phyloP scores from a whole-genome alignment of 805 yeast genomes.

The Wickerhamiella slavikovae region DNA sequence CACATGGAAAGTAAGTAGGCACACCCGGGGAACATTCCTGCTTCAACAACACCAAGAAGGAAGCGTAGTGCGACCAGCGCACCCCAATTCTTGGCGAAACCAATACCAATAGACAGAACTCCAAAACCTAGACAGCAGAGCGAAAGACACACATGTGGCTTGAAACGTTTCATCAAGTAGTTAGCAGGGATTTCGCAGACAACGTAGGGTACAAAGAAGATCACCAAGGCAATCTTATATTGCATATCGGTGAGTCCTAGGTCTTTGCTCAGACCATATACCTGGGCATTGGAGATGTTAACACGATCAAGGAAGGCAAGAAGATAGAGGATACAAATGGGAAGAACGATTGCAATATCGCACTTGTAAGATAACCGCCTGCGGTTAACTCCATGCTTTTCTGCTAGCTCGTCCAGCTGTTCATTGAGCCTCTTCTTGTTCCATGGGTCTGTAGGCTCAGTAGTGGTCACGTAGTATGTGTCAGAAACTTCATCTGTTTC shows the following conservation, averaged over 20 bases:
- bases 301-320: slow-evolving; percentile 66
- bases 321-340: slow-evolving; percentile 56
- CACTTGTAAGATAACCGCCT: slow-evolving; percentile 38
- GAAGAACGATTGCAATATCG: slow-evolving; percentile 51
- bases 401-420: slow-evolving; percentile 19
- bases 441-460: no score
- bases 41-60: slow-evolving; percentile 45
- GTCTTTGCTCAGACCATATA: slow-evolving; percentile 43
- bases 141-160: slow-evolving; percentile 47
- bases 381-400: slow-evolving; percentile 30
- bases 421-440: no score
- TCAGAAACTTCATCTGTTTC: no score
- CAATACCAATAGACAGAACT: slow-evolving; percentile 41
- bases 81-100: slow-evolving; percentile 37
- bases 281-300: slow-evolving; percentile 61
- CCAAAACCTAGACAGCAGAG: slow-evolving; percentile 43
- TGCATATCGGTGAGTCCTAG: slow-evolving; percentile 34
- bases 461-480: no score
- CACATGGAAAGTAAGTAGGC: slow-evolving; percentile 49
- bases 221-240: slow-evolving; percentile 42
- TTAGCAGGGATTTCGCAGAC: slow-evolving; percentile 45
- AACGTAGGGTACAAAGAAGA: slow-evolving; percentile 54
- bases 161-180: slow-evolving; percentile 32
- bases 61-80: slow-evolving; percentile 42
- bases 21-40: slow-evolving; percentile 57